Percentiles rank a stretch among this genome's conserved stretches.
Evolutionary conservation across 345 rosid species (phyloP).

Genomic region (Hibiscus trionum): DNA sequence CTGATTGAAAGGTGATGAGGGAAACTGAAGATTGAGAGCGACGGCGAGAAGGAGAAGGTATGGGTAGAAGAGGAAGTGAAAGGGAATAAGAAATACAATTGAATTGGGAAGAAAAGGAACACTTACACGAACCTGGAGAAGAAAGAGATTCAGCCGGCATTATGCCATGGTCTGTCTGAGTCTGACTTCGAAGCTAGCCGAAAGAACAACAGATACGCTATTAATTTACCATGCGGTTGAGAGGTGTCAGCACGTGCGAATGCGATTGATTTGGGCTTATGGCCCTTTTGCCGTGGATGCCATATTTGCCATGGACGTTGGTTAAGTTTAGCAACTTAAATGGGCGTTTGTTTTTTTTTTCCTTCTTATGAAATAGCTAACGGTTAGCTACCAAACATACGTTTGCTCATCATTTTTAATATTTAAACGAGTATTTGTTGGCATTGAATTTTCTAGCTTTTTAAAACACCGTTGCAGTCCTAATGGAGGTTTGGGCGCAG

Average conservation of each 20-base stretch:
- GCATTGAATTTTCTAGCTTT: too few species aligned
- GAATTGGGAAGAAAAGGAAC: neutral
- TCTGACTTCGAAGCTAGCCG: too few species aligned
- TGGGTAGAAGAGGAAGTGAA: neutral
- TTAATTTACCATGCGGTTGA: neutral
- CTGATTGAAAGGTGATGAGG: neutral
- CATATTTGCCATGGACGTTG: neutral
- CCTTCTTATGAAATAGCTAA: too few species aligned
- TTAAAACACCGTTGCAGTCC: too few species aligned
- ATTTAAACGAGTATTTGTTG: too few species aligned
- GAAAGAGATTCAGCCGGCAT: neutral
- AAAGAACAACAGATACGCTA: neutral
- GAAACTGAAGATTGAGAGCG: neutral
- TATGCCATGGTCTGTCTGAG: neutral
- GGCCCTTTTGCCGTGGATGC: neutral
- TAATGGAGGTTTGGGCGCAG: too few species aligned
- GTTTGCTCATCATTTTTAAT: too few species aligned
- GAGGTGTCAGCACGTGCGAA: neutral
- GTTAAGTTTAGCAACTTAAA: too few species aligned
- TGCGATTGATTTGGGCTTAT: neutral
- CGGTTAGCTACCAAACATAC: too few species aligned
- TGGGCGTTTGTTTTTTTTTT: accelerated
- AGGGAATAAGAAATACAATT: neutral
- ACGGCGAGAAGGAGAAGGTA: neutral
- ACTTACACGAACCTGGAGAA: neutral